phyloP scores from a whole-genome alignment of 345 rosid species.

The Cardamine resedifolia region DNA sequence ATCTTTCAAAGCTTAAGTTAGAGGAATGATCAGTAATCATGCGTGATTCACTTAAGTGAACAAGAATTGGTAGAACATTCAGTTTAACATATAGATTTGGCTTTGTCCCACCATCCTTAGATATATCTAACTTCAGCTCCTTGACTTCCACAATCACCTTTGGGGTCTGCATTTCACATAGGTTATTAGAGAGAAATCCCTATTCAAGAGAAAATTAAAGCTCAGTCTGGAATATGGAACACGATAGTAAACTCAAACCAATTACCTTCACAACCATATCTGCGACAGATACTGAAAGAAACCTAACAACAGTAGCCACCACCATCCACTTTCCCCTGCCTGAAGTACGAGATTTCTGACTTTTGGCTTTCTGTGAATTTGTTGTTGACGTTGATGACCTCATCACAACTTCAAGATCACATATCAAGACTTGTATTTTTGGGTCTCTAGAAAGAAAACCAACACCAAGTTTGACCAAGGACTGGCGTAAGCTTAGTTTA shows the following conservation, averaged over 20 bases:
- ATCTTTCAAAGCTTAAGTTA: constrained; percentile 44
- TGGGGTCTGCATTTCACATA: constrained; percentile 57
- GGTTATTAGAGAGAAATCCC: background rate
- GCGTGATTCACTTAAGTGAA: constrained; percentile 65
- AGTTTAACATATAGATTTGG: constrained; percentile 65
- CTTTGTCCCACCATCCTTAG: constrained; percentile 73
- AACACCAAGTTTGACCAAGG: constrained; percentile 89
- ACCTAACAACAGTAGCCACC: constrained; percentile 83
- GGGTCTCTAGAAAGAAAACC: constrained; percentile 91
- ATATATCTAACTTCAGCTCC: constrained; percentile 73
- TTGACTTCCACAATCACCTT: constrained; percentile 67
- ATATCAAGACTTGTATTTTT: constrained; percentile 76
- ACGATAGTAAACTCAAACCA: background rate
- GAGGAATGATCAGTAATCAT: constrained; percentile 56
- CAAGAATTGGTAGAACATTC: constrained; percentile 62
- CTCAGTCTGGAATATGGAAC: background rate
- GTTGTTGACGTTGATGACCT: constrained; percentile 64
- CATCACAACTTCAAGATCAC: constrained; percentile 82
- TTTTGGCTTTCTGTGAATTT: constrained; percentile 53
- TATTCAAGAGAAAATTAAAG: background rate
- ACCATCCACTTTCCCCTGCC: constrained; percentile 96
- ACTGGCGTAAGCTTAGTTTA: constrained; percentile 85
- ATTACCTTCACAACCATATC: constrained; percentile 86
- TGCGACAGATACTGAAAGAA: constrained; percentile 80
- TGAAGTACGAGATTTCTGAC: constrained; percentile 50